These are phyloP conservation scores for Eleusine indica DNA, from an alignment of 176 grass and related monocot species.

Conservation along the genomic window DNA sequence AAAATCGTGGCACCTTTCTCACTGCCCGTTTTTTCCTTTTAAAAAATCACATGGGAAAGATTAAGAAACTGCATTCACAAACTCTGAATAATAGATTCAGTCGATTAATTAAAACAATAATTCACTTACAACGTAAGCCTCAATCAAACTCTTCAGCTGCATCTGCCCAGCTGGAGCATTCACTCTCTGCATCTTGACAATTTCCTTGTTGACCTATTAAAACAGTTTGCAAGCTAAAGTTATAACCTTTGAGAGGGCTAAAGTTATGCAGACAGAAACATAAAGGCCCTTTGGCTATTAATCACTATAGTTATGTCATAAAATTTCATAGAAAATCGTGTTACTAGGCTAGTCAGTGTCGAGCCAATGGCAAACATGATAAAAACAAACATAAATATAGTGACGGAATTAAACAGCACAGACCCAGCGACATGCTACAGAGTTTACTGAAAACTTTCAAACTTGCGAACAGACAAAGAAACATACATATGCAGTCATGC, in stretches of 20 bases:
- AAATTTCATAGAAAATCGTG: conserved; percentile 2
- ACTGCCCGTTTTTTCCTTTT: conserved; percentile 96
- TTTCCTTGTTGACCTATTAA: conserved; percentile 95
- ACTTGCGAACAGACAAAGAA: conserved; percentile 33
- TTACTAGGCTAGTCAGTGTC: background rate
- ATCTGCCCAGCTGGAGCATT: conserved; percentile 99
- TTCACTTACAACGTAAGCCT: conserved; percentile 90
- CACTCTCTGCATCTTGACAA: conserved; percentile 99
- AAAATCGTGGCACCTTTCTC: conserved; percentile 78
- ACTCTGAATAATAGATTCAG: background rate
- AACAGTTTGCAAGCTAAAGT: conserved; percentile 26
- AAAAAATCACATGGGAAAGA: conserved; percentile 20
- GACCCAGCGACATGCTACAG: background rate
- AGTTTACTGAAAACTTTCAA: conserved; percentile 29
- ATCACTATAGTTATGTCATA: background rate
- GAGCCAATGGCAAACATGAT: background rate
- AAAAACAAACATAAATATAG: background rate
- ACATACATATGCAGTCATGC: too few species aligned
- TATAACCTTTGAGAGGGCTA: background rate
- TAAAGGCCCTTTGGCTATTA: background rate
- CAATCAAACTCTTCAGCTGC: conserved; percentile 98
- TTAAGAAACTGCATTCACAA: background rate
- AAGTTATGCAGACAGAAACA: background rate
- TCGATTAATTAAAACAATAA: background rate
- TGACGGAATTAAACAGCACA: conserved; percentile 15